Evolutionary conservation across 345 rosid species (phyloP).

Genomic region (Pseudoturritis turrita): DNA sequence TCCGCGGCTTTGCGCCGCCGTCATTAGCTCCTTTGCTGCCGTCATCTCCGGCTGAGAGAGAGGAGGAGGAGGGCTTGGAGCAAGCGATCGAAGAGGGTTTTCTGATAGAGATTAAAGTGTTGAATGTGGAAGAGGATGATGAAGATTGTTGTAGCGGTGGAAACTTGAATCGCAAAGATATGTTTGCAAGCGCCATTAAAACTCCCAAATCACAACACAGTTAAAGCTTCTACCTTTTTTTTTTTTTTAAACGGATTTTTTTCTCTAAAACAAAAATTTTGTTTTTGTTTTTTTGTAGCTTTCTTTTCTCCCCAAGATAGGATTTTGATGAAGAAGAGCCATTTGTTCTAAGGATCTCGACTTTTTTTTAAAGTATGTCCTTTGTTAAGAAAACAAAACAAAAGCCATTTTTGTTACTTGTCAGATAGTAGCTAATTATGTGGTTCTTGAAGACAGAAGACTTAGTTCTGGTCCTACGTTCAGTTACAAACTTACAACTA

Average conservation of each 20-base stretch:
- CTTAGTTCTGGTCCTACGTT: slow-evolving; percentile 18
- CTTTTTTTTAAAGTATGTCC: not conserved
- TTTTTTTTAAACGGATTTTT: not conserved
- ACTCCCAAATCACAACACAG: not conserved
- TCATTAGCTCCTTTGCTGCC: slow-evolving; percentile 11
- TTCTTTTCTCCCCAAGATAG: not conserved
- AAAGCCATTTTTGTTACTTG: not conserved
- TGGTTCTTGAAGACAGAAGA: slow-evolving; percentile 6
- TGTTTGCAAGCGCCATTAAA: slow-evolving; percentile 33
- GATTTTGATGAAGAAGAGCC: slow-evolving; percentile 16
- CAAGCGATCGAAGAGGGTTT: slow-evolving; percentile 32
- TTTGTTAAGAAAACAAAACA: not conserved
- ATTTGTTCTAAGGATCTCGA: not conserved
- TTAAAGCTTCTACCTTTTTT: not conserved
- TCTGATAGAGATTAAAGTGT: not conserved
- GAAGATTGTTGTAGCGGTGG: slow-evolving; percentile 18
- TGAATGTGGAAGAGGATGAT: slow-evolving; percentile 21
- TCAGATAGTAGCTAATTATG: not conserved
- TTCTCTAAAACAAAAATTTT: too few species aligned
- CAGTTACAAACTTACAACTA: too few species aligned
- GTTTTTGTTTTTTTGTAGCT: not conserved
- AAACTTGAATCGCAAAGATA: slow-evolving; percentile 29
- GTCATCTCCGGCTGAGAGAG: slow-evolving; percentile 4
- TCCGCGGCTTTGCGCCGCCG: slow-evolving; percentile 21
- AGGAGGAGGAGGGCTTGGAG: slow-evolving; percentile 30